phyloP scores from a whole-genome alignment of 75 land plant species.

The Picea sitchensis region DNA sequence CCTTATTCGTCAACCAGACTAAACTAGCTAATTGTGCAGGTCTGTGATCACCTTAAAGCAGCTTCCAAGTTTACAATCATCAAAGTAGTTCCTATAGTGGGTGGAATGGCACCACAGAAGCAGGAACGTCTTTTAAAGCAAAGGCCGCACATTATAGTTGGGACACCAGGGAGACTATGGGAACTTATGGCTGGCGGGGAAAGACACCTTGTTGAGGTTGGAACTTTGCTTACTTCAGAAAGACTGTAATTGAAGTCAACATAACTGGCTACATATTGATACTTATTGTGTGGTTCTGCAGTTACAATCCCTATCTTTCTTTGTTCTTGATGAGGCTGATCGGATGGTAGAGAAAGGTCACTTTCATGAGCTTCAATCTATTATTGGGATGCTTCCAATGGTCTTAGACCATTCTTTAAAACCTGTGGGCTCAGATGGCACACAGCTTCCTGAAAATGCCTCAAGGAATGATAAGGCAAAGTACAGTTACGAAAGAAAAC shows the following conservation, averaged over 20 bases:
- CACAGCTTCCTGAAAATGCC: constrained; percentile 13
- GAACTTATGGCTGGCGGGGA: constrained; percentile 94
- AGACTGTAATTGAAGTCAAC: not conserved
- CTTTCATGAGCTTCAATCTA: constrained; percentile 92
- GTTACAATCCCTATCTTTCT: constrained; percentile 86
- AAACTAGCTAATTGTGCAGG: constrained; percentile 33
- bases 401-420: constrained; percentile 9
- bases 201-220: constrained; percentile 82
- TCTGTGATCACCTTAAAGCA: constrained; percentile 84
- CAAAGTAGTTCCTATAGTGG: constrained; percentile 87
- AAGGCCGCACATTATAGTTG: constrained; percentile 87
- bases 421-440: not conserved
- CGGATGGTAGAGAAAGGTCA: constrained; percentile 97
- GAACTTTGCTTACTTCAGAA: constrained; percentile 1
- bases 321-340: constrained; percentile 99
- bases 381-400: constrained; percentile 86
- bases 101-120: constrained; percentile 92
- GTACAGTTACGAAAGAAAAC: constrained; percentile 42
- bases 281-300: constrained; percentile 25
- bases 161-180: constrained; percentile 98
- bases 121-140: constrained; percentile 83
- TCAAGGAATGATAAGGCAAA: constrained; percentile 25
- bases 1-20: not conserved
- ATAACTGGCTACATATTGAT: not conserved
- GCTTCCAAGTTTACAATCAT: constrained; percentile 55